phyloP scores from a whole-genome alignment of 108 stramenopile genomes.

The Cyclotella kingstonii region DNA sequence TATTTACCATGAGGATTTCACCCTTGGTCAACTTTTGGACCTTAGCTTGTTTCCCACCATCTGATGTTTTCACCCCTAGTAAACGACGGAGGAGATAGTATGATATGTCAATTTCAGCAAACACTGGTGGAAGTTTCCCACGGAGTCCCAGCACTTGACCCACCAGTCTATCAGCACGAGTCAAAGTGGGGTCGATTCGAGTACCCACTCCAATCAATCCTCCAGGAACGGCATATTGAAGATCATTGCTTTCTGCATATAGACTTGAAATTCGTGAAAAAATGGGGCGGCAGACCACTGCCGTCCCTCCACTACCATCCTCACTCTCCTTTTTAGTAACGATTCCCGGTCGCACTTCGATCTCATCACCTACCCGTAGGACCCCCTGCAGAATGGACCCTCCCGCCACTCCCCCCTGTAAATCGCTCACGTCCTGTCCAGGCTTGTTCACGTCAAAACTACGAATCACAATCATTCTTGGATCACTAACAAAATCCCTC shows the following conservation, averaged over 20 bases:
- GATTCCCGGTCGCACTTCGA: conserved; percentile 99
- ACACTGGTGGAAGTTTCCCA: conserved; percentile 96
- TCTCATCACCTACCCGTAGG: conserved; percentile 95
- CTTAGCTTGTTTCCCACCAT: conserved; percentile 99
- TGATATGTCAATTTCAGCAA: conserved; percentile 97
- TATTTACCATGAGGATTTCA: conserved; percentile 99
- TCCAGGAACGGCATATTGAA: conserved; percentile 98
- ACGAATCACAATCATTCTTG: conserved; percentile 98
- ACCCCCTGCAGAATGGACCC: conserved; percentile 98
- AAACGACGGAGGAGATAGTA: conserved; percentile 96
- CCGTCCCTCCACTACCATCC: conserved; percentile 68
- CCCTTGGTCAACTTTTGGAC: conserved; percentile 93
- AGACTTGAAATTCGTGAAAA: conserved; percentile 87
- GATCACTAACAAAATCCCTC: conserved; percentile 92
- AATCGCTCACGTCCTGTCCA: conserved; percentile 93
- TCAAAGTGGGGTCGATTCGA: conserved; percentile 97
- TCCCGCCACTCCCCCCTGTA: conserved; percentile 99
- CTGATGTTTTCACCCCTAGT: conserved; percentile 97
- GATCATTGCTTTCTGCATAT: conserved; percentile 95
- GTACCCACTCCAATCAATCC: conserved; percentile 99
- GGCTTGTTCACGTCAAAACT: conserved; percentile 99
- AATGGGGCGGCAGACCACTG: conserved; percentile 92
- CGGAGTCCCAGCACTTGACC: conserved; percentile 97
- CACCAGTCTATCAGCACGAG: conserved; percentile 97
- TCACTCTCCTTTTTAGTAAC: conserved; percentile 91